Percentiles rank a stretch among this genome's conserved stretches.
These are phyloP conservation scores for Colletotrichum cordylinicola DNA, from an alignment of 2,329 filamentous ascomycete genomes.

Conservation along the genomic window DNA sequence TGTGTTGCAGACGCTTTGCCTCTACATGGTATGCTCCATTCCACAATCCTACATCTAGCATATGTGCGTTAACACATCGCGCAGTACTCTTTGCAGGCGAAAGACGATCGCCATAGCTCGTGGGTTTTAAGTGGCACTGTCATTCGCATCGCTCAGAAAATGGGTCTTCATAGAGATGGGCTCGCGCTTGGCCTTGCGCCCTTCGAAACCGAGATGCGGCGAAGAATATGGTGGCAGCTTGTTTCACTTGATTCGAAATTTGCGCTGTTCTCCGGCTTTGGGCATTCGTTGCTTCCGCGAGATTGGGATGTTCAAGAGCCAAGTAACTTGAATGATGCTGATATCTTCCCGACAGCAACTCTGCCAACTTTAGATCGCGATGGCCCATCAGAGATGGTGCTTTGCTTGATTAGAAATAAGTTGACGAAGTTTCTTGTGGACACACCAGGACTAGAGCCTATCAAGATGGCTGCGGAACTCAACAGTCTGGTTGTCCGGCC, in stretches of 20 bases:
- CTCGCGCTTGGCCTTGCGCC: background rate
- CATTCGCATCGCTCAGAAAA: background rate
- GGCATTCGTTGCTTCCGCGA: background rate
- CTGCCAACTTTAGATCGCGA: background rate
- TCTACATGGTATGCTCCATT: background rate
- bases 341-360: background rate
- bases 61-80: background rate
- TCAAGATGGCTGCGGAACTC: background rate
- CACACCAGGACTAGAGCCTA: background rate
- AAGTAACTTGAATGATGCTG: background rate
- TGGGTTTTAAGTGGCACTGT: background rate
- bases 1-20: background rate
- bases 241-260: background rate
- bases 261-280: background rate
- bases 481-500: background rate
- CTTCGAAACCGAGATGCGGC: background rate
- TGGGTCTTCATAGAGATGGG: background rate
- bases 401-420: background rate
- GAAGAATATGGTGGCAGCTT: background rate
- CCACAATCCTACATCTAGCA: background rate
- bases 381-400: background rate
- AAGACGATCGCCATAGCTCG: background rate
- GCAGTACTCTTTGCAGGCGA: background rate
- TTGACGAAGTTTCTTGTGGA: background rate
- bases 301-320: background rate